These are phyloP conservation scores for Coprinopsis sp. DNA, from an alignment of 768 basidiomycete genomes.

Conservation along the genomic window DNA sequence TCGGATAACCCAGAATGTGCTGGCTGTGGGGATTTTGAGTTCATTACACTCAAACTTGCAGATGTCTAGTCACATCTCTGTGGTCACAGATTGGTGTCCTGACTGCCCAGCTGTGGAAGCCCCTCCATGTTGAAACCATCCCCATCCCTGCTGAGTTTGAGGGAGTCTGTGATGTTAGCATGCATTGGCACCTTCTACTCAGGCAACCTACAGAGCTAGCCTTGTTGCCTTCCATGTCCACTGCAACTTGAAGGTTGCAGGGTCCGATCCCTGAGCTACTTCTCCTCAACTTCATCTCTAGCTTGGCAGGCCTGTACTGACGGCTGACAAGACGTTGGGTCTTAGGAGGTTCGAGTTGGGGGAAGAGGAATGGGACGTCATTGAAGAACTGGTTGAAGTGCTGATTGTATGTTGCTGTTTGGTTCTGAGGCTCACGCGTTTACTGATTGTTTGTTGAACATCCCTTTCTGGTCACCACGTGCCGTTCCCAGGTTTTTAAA, in stretches of 20 bases:
- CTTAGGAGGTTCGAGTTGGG: conserved; percentile 17
- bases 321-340: conserved; percentile 9
- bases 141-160: no score
- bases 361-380: conserved; percentile 25
- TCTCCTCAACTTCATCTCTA: no score
- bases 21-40: no score
- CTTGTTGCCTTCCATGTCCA: conserved; percentile 5
- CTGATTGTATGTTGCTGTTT: conserved; percentile 3
- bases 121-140: conserved; percentile 14
- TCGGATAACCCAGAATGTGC: no score
- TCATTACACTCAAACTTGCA: no score
- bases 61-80: no score
- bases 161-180: conserved; percentile 16
- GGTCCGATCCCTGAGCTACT: no score
- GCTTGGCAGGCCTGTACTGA: no score
- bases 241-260: no score
- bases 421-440: not conserved
- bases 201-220: conserved; percentile 2
- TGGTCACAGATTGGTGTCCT: no score
- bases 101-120: conserved; percentile 18
- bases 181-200: conserved; percentile 11
- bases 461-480: not conserved
- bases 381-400: conserved; percentile 18
- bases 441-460: not conserved
- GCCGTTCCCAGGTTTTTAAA: not conserved